Conservation (phyloP, 225 moss, liverwort and hornwort genomes). For the Sphagnum contortum region DNA sequence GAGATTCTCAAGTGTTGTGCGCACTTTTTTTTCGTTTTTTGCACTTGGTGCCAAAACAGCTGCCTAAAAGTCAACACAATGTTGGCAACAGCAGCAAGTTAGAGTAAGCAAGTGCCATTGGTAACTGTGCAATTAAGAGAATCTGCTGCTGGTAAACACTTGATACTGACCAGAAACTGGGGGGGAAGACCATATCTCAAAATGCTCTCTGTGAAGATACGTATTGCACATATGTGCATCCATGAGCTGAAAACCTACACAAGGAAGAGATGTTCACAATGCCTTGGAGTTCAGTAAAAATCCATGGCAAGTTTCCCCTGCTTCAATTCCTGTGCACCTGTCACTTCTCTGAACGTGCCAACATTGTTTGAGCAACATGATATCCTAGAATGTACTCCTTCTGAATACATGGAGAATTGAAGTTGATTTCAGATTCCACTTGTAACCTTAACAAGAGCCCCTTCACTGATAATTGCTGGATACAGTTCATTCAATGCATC, state of each 20-base stretch:
- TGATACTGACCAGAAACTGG: constrained; percentile 16
- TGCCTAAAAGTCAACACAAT: constrained; percentile 11
- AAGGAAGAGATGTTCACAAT: neutral
- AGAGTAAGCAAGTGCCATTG: neutral
- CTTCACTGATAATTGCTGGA: too few species aligned
- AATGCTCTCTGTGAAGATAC: constrained; percentile 26
- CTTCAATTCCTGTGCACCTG: too few species aligned
- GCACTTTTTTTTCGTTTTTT: constrained; percentile 20
- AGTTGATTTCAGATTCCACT: too few species aligned
- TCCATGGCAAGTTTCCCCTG: too few species aligned
- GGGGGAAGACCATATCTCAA: constrained; percentile 31
- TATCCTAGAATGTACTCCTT: too few species aligned
- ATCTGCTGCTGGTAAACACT: neutral
- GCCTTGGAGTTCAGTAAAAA: neutral
- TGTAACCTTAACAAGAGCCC: too few species aligned
- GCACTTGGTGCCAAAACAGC: constrained; percentile 17
- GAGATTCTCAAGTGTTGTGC: constrained; percentile 23
- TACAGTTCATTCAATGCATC: too few species aligned
- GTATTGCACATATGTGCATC: constrained; percentile 26
- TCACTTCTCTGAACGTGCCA: too few species aligned
- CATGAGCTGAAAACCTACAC: constrained; percentile 23
- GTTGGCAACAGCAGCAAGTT: neutral
- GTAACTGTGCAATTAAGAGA: neutral
- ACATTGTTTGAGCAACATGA: too few species aligned
- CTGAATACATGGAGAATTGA: too few species aligned